These are phyloP conservation scores for Kluyveromyces sp. DNA, from an alignment of 1,139 yeast genomes.

Conservation along the genomic window DNA sequence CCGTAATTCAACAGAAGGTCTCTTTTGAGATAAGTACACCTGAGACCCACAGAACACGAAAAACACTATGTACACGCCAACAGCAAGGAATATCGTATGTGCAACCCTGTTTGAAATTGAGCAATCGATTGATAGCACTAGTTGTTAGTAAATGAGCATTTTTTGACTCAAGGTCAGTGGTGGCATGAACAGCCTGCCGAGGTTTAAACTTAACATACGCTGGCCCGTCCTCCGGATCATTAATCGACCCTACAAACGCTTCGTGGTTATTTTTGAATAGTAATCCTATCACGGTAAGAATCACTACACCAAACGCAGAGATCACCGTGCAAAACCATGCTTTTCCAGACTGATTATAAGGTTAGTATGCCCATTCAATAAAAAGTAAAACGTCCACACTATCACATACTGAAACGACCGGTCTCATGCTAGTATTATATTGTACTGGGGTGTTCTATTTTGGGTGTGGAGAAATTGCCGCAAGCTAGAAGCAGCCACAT, in stretches of 20 bases:
- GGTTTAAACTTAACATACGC: slow-evolving; percentile 42
- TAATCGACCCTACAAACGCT: slow-evolving; percentile 84
- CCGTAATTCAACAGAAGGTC: slow-evolving; percentile 29
- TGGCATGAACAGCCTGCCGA: not conserved
- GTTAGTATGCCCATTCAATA: too few species aligned
- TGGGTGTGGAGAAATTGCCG: too few species aligned
- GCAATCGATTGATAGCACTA: not conserved
- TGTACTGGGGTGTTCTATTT: too few species aligned
- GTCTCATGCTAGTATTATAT: slow-evolving; percentile 31
- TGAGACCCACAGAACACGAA: slow-evolving; percentile 88
- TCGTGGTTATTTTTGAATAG: slow-evolving; percentile 79
- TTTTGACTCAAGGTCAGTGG: not conserved
- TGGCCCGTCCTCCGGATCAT: slow-evolving; percentile 85
- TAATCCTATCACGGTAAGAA: slow-evolving; percentile 75
- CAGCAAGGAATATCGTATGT: slow-evolving; percentile 83
- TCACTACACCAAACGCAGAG: slow-evolving; percentile 85
- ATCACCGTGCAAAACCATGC: slow-evolving; percentile 95
- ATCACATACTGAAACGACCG: slow-evolving; percentile 40
- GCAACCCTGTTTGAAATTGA: slow-evolving; percentile 50
- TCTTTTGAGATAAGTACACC: slow-evolving; percentile 36
- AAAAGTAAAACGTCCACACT: too few species aligned
- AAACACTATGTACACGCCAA: slow-evolving; percentile 70
- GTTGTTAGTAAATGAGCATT: not conserved
- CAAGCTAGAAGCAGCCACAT: not conserved
- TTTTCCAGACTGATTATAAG: slow-evolving; percentile 51